A percentile compares a stretch with the other conserved stretches of the same genome.
phyloP scores from a whole-genome alignment of 2,329 filamentous ascomycete species.

The Aspergillus neotritici region DNA sequence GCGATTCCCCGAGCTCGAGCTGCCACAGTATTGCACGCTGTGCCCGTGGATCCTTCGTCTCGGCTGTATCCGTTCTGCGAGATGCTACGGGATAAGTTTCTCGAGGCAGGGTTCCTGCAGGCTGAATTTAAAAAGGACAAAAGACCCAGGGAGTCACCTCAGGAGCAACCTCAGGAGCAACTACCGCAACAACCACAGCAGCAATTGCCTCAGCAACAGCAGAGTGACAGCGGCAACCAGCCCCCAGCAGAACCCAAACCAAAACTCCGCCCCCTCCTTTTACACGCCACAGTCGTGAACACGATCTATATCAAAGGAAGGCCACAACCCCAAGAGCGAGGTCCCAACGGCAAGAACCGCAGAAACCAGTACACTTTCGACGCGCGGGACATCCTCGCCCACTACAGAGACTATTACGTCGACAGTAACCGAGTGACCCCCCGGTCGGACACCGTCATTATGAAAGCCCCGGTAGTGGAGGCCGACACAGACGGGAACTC shows the following conservation, averaged over 20 bases:
- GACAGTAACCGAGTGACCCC: constrained; percentile 21
- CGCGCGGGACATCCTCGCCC: constrained; percentile 27
- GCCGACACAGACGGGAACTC: background rate
- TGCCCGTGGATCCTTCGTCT: constrained; percentile 34
- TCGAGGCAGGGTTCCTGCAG: constrained; percentile 40
- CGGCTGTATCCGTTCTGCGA: constrained; percentile 40
- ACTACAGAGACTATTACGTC: constrained; percentile 32
- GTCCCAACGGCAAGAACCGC: constrained; percentile 6
- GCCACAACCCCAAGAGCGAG: constrained; percentile 4
- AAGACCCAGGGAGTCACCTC: background rate
- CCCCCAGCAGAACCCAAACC: constrained; percentile 15
- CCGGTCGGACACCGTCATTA: constrained; percentile 5
- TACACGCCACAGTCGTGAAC: constrained; percentile 84
- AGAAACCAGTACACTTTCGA: constrained; percentile 45
- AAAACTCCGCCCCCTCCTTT: constrained; percentile 54
- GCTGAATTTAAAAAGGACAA: constrained; percentile 21
- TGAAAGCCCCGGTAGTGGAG: background rate
- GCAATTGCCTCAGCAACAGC: constrained; percentile 4
- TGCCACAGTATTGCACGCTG: constrained; percentile 39
- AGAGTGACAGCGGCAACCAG: background rate
- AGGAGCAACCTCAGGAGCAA: background rate
- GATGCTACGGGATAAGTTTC: constrained; percentile 37
- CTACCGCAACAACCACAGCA: constrained; percentile 3
- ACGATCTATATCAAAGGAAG: constrained; percentile 60
- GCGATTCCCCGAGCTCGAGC: constrained; percentile 31